A percentile compares a stretch with the other conserved stretches of the same genome.
Conservation (phyloP, 176 grass and related monocot genomes). For the Cymbopogon citratus region DNA sequence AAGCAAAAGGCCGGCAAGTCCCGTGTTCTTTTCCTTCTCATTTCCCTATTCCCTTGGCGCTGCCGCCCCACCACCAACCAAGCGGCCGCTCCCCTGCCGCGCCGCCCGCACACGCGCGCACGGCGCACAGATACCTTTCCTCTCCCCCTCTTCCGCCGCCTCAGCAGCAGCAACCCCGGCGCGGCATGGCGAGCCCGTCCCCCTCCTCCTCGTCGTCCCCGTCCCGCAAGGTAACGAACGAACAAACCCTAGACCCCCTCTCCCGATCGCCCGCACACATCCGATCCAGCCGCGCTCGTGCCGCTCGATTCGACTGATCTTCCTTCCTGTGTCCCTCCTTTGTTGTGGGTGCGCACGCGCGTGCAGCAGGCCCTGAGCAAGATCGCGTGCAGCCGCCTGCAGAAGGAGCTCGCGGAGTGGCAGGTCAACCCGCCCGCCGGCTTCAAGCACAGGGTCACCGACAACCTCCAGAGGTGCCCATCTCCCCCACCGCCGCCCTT, state of each 20-base stretch:
- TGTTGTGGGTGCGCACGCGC: neutral
- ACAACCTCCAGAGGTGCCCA: conserved; percentile 74
- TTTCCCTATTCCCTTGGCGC: neutral
- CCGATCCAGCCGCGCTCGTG: conserved; percentile 10
- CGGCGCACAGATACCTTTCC: neutral
- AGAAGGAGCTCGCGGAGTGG: conserved; percentile 94
- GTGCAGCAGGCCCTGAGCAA: conserved; percentile 83
- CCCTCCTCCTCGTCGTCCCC: conserved; percentile 19
- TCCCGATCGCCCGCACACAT: neutral
- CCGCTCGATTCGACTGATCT: neutral
- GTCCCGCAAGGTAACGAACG: conserved; percentile 43
- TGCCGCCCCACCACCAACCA: neutral
- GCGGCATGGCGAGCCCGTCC: conserved; percentile 40
- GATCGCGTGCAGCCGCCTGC: conserved; percentile 78
- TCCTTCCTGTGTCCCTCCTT: neutral
- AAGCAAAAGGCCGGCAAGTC: neutral
- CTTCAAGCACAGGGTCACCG: conserved; percentile 71
- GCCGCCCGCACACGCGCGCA: neutral
- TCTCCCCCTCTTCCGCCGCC: neutral
- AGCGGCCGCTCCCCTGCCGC: neutral
- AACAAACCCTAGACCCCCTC: conserved; percentile 24
- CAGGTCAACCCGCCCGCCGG: conserved; percentile 64
- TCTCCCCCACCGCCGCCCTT: neutral
- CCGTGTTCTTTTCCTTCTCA: too few species aligned
- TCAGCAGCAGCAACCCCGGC: neutral